Percentiles rank a stretch among this genome's conserved stretches.
Evolutionary conservation across 177 flowering plant species (phyloP).

Genomic region (Vitis hybrid): DNA sequence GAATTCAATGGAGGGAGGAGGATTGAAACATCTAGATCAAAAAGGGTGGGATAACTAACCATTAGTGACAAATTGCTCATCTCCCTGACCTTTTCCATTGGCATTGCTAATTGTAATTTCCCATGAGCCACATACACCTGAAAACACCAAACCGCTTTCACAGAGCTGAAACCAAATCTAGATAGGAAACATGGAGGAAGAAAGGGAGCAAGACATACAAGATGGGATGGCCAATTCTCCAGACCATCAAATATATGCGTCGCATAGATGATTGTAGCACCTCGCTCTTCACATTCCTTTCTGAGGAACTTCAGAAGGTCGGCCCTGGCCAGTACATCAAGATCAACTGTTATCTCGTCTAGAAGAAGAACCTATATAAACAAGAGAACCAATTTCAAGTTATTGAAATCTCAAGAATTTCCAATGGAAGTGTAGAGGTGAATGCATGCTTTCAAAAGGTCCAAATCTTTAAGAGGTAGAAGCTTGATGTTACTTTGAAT

Average conservation of each 20-base stretch:
- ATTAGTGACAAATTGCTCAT: slow-evolving; percentile 70
- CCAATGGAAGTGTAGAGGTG: background rate
- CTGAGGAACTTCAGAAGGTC: slow-evolving; percentile 76
- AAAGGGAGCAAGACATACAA: slow-evolving; percentile 43
- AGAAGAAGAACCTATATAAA: slow-evolving; percentile 83
- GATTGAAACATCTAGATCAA: background rate
- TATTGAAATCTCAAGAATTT: background rate
- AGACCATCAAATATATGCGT: slow-evolving; percentile 98
- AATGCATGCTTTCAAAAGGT: background rate
- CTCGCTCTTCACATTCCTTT: slow-evolving; percentile 85
- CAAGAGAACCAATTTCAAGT: background rate
- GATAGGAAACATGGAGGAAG: background rate
- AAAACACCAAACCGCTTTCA: background rate
- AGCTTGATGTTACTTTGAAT: slow-evolving; percentile 59
- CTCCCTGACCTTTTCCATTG: slow-evolving; percentile 77
- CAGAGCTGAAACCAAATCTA: background rate
- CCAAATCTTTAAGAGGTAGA: background rate
- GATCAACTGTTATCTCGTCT: slow-evolving; percentile 97
- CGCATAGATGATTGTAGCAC: slow-evolving; percentile 88
- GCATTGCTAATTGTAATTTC: slow-evolving; percentile 72
- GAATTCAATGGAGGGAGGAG: background rate
- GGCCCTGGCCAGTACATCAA: slow-evolving; percentile 95
- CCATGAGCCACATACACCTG: slow-evolving; percentile 92
- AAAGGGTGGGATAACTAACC: slow-evolving; percentile 46
- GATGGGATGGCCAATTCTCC: slow-evolving; percentile 91